Base-by-base conservation (phyloP, 257 asterid genomes). In the Eucommia ulmoides region DNA sequence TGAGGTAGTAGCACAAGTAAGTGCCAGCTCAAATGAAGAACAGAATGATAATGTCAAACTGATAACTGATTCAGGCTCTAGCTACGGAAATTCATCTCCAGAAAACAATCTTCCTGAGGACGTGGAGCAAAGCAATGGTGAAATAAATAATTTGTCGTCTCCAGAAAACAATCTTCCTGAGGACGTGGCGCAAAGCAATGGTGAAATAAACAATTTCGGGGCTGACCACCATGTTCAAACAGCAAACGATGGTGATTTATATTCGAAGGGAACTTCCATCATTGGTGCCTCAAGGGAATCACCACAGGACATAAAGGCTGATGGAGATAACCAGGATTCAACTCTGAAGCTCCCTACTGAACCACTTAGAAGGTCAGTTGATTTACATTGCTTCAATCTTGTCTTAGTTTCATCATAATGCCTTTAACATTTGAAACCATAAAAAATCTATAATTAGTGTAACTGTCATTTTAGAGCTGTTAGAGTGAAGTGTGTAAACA, bases 341-440 rank as follows among this genome's bases (percentile, higher is more conserved):
- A 53, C 67, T 54, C 46, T 67, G 23, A 62, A 42, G 62, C 57
- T 26, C 55, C 58, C 33, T 29, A 55, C 59, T 54, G 54, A 56
- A 25, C 22, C 74, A 26, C 45, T 65, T 41, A 59, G 51, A 68
- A 77, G 86, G 95, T 77, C 46, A 56, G 68, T n/a, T n/a, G n/a
- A n/a, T n/a, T n/a, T n/a, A n/a, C n/a, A n/a, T n/a, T n/a, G n/a
- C n/a, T n/a, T n/a, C 44, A 0, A 35, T 35, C 1, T 15, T 10
- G 44, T 35, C 11, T 35, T 10, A 4, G 44, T 35, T 35, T 35
- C n/a, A 35, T 35, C n/a, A 35, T 35, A 35, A 35, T 35, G 16
- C 15, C 3, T 35, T 15, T 15, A 35, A 10, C 2, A 2, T 35
- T 18, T 35, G 44, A 35, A 35, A 35, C 11, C 44, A 35, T 6